Percentiles rank a stretch among this genome's conserved stretches.
These are phyloP conservation scores for Saprolegnia parasitica DNA, from an alignment of 352 stramenopile genomes.

Conservation along the genomic window DNA sequence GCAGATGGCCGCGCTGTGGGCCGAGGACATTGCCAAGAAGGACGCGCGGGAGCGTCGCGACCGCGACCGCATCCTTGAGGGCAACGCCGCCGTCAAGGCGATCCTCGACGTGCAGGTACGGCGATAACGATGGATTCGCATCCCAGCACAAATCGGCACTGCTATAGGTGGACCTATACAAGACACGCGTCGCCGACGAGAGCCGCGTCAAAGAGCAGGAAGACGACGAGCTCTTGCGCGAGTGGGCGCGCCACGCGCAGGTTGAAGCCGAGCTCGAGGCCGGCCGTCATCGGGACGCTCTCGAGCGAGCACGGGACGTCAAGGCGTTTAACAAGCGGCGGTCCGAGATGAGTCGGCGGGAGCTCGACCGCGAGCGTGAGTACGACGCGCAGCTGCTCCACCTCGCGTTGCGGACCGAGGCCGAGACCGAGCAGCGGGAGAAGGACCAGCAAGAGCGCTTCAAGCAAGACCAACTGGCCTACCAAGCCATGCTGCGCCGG, in stretches of 20 bases:
- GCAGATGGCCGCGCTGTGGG: constrained; percentile 67
- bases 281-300: constrained; percentile 49
- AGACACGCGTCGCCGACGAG: constrained; percentile 34
- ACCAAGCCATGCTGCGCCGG: constrained; percentile 62
- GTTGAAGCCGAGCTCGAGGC: constrained; percentile 61
- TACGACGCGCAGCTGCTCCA: constrained; percentile 61
- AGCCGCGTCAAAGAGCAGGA: constrained; percentile 43
- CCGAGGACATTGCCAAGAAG: constrained; percentile 66
- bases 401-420: constrained; percentile 53
- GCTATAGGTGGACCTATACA: constrained; percentile 39
- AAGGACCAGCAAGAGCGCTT: constrained; percentile 58
- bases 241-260: constrained; percentile 56
- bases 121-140: too few species aligned
- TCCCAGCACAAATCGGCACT: too few species aligned
- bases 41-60: constrained; percentile 60
- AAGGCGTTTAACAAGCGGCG: constrained; percentile 72
- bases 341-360: constrained; percentile 41
- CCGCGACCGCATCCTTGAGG: constrained; percentile 40
- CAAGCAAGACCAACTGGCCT: constrained; percentile 65
- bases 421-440: constrained; percentile 52
- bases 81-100: constrained; percentile 64
- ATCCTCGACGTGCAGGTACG: constrained; percentile 66
- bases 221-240: constrained; percentile 48
- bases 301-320: constrained; percentile 62
- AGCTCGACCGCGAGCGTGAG: constrained; percentile 51